A percentile compares a stretch with the other conserved stretches of the same genome.
Evolutionary conservation across 768 basidiomycete species (phyloP).

Genomic region (Lyophyllum shimeji): DNA sequence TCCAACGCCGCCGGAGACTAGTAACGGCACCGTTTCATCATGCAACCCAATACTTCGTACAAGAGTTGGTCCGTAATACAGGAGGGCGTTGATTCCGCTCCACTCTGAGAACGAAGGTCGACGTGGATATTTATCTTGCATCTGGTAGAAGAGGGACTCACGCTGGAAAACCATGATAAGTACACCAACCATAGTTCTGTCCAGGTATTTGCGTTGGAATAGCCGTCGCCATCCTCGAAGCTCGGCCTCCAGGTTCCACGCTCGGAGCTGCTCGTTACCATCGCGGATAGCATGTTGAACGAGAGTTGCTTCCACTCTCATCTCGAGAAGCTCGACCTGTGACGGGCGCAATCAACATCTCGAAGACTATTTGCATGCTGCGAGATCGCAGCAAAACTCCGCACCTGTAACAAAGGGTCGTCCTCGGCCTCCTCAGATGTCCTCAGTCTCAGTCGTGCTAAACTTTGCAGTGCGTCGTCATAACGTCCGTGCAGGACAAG

Average conservation of each 20-base stretch:
- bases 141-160: conserved; percentile 30
- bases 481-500: conserved; percentile 54
- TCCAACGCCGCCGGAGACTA: conserved; percentile 79
- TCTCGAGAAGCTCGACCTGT: conserved; percentile 74
- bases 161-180: conserved; percentile 85
- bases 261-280: conserved; percentile 7
- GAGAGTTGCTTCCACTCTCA: conserved; percentile 65
- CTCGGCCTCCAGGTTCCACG: conserved; percentile 30
- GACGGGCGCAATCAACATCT: neutral
- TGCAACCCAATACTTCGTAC: conserved; percentile 62
- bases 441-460: conserved; percentile 56
- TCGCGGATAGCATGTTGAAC: conserved; percentile 35
- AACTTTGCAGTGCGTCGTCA: conserved; percentile 56
- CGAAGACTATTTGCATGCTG: neutral
- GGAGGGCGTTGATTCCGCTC: conserved; percentile 82
- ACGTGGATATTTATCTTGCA: neutral
- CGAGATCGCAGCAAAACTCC: conserved; percentile 1
- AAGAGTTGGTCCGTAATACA: conserved; percentile 81
- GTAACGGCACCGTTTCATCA: conserved; percentile 56
- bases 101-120: conserved; percentile 55
- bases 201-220: conserved; percentile 50
- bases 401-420: conserved; percentile 54
- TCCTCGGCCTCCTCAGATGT: conserved; percentile 40
- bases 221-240: conserved; percentile 54
- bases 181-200: conserved; percentile 68